Evolutionary conservation across 2,329 filamentous ascomycete species (phyloP).

Genomic region (Aspergillaceae sp.): DNA sequence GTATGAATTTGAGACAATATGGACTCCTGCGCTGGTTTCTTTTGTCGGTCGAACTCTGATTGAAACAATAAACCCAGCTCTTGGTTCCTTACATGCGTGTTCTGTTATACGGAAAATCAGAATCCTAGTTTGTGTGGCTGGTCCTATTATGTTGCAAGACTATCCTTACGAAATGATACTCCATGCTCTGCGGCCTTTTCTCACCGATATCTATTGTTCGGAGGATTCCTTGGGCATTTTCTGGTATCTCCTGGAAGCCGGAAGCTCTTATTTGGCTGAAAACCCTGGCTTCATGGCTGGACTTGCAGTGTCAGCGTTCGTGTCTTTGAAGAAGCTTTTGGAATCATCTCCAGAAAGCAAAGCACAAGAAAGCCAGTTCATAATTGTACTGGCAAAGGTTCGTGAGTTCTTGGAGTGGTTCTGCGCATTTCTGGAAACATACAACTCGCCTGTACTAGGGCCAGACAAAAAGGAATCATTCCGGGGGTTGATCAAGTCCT

Average conservation of each 20-base stretch:
- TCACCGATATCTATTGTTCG: slow-evolving; percentile 77
- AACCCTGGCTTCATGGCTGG: slow-evolving; percentile 71
- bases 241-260: slow-evolving; percentile 69
- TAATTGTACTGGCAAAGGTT: slow-evolving; percentile 65
- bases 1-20: slow-evolving; percentile 57
- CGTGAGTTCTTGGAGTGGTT: slow-evolving; percentile 74
- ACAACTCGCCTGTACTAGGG: slow-evolving; percentile 46
- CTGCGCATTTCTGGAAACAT: slow-evolving; percentile 56
- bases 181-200: slow-evolving; percentile 66
- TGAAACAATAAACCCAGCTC: slow-evolving; percentile 68
- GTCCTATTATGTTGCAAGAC: slow-evolving; percentile 59
- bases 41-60: slow-evolving; percentile 70
- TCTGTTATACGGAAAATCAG: slow-evolving; percentile 79
- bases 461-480: slow-evolving; percentile 50
- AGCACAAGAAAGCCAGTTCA: slow-evolving; percentile 76
- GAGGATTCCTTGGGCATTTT: slow-evolving; percentile 83
- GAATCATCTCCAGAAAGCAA: slow-evolving; percentile 67
- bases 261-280: slow-evolving; percentile 54
- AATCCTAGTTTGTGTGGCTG: slow-evolving; percentile 70
- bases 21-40: slow-evolving; percentile 66
- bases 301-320: slow-evolving; percentile 67
- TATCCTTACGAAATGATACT: slow-evolving; percentile 89
- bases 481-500: slow-evolving; percentile 58
- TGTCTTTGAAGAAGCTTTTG: slow-evolving; percentile 68
- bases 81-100: slow-evolving; percentile 81